These are phyloP conservation scores for Heterobasidion annosum DNA, from an alignment of 1,284 basidiomycete species.

Conservation along the genomic window DNA sequence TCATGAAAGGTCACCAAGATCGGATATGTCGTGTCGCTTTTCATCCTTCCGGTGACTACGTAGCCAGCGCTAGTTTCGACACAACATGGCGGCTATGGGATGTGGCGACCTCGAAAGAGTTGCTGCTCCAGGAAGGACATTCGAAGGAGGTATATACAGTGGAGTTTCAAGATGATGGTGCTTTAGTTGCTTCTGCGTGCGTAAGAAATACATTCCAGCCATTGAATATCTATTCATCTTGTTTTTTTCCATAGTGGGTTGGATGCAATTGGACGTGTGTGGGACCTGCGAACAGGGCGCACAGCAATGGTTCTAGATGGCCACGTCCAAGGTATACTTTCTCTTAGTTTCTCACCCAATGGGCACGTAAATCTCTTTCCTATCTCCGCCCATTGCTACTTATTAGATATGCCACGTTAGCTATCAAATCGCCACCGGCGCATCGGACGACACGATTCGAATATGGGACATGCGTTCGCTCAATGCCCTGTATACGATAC, in stretches of 20 bases:
- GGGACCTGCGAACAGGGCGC: constrained; percentile 92
- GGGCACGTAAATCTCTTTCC: constrained; percentile 48
- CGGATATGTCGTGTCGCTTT: constrained; percentile 92
- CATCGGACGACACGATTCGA: constrained; percentile 94
- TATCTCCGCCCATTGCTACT: neutral
- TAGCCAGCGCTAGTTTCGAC: constrained; percentile 94
- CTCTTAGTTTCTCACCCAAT: constrained; percentile 92
- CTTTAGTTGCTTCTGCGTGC: constrained; percentile 87
- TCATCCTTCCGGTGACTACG: constrained; percentile 89
- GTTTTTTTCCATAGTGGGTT: constrained; percentile 56
- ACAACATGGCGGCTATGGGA: constrained; percentile 99
- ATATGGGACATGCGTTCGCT: constrained; percentile 98
- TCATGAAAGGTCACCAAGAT: constrained; percentile 82
- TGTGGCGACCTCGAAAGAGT: constrained; percentile 69
- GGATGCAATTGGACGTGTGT: constrained; percentile 94
- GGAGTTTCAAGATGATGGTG: constrained; percentile 94
- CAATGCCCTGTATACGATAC: constrained; percentile 91
- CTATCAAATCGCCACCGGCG: constrained; percentile 94
- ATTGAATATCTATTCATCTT: constrained; percentile 7
- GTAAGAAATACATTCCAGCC: constrained; percentile 14
- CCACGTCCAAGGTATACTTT: constrained; percentile 89
- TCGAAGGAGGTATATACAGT: constrained; percentile 95
- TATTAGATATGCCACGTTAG: constrained; percentile 29
- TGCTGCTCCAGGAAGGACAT: constrained; percentile 93
- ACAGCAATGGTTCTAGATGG: constrained; percentile 99